Conservation (phyloP, 23 red algal species). For the Pyropia haitanensis region DNA sequence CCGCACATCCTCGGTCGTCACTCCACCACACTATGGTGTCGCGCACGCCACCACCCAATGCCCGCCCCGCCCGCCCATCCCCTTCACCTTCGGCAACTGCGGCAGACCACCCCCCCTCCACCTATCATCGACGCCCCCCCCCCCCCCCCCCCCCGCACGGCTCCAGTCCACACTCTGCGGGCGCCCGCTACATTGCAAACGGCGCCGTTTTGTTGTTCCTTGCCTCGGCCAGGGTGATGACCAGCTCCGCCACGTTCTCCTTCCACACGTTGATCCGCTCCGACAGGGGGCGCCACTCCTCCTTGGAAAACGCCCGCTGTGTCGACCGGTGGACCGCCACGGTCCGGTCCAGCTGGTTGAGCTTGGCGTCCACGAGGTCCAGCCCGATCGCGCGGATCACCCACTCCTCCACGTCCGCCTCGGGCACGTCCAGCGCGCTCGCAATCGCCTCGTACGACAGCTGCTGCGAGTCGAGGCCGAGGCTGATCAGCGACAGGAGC, state of each 20-base stretch:
- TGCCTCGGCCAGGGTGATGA: conserved; percentile 43
- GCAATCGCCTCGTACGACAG: conserved; percentile 63
- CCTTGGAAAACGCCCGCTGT: conserved; percentile 69
- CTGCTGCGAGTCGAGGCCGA: conserved; percentile 57
- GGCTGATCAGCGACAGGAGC: conserved; percentile 54
- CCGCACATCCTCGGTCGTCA: no score
- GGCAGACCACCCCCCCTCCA: no score
- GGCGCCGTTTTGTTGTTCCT: conserved; percentile 2
- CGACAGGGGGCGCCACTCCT: conserved; percentile 75
- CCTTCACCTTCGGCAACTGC: no score
- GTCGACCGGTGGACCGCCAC: conserved; percentile 76
- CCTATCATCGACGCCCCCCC: no score
- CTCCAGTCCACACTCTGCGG: no score
- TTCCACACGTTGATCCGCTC: conserved; percentile 80
- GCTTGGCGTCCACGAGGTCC: conserved; percentile 78
- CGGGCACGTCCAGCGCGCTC: conserved; percentile 39
- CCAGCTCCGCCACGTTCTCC: conserved; percentile 61
- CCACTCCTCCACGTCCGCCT: conserved; percentile 81
- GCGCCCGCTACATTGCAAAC: no score
- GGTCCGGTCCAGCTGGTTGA: conserved; percentile 67
- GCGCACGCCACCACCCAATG: no score
- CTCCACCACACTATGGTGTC: no score
- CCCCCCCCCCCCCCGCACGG: no score
- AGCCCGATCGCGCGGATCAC: conserved; percentile 72
- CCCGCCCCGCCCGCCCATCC: no score